phyloP scores from a whole-genome alignment of 352 stramenopile species.

The Globisporangium acanthophoron region DNA sequence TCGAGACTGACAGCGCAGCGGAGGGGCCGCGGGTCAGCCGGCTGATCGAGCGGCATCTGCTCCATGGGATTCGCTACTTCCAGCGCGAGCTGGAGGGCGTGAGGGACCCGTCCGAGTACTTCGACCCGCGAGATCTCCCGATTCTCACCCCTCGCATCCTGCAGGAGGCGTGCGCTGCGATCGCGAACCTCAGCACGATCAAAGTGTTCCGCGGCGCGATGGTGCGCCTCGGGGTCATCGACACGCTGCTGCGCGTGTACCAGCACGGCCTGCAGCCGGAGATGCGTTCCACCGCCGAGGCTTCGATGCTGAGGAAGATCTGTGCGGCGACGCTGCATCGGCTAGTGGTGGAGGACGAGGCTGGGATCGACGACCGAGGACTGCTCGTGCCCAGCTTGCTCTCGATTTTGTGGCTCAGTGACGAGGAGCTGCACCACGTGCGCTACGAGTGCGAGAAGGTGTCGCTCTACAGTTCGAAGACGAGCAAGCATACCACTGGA shows the following conservation, averaged over 20 bases:
- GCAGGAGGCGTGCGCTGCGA: slow-evolving; percentile 43
- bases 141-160: slow-evolving; percentile 32
- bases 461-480: slow-evolving; percentile 29
- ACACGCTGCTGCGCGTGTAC: slow-evolving; percentile 43
- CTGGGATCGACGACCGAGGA: slow-evolving; percentile 23
- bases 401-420: slow-evolving; percentile 42
- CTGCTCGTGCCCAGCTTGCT: slow-evolving; percentile 53
- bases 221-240: slow-evolving; percentile 45
- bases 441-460: slow-evolving; percentile 75
- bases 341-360: slow-evolving; percentile 54
- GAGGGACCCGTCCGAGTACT: neutral
- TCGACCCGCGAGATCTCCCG: neutral
- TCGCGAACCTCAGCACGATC: slow-evolving; percentile 72
- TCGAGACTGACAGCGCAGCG: neutral
- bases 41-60: slow-evolving; percentile 44
- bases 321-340: slow-evolving; percentile 69
- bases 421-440: slow-evolving; percentile 65
- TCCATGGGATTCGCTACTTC: slow-evolving; percentile 54
- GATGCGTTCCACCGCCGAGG: neutral
- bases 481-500: neutral
- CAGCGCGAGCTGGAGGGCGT: slow-evolving; percentile 45
- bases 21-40: slow-evolving; percentile 21
- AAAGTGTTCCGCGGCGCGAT: slow-evolving; percentile 50
- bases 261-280: slow-evolving; percentile 9
- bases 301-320: slow-evolving; percentile 29